These are phyloP conservation scores for Bretschneidera sinensis DNA, from an alignment of 345 rosid species.

Conservation along the genomic window DNA sequence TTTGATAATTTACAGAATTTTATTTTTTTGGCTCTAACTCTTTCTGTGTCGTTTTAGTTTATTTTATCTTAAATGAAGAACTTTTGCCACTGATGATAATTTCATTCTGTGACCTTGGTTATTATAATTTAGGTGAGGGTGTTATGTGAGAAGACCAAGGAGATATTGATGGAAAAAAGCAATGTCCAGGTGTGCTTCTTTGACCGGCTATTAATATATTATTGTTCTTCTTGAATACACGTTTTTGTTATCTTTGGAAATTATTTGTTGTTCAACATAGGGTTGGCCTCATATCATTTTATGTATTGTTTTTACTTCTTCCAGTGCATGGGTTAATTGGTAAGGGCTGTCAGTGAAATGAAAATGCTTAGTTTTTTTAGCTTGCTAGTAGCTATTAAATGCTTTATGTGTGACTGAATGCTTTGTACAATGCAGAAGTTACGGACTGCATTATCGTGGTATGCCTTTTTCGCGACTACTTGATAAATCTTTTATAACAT, in stretches of 20 bases:
- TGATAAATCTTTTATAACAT: not conserved
- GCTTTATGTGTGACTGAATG: too few relatives aligned
- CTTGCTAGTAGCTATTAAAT: too few relatives aligned
- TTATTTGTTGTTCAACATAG: not conserved
- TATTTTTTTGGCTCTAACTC: not conserved
- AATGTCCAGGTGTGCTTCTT: conserved; percentile 56
- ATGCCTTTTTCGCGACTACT: not conserved
- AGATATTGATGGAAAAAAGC: conserved; percentile 70
- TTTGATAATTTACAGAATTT: too few relatives aligned
- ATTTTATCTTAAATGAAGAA: too few relatives aligned
- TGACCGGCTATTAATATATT: not conserved
- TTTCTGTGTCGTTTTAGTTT: too few relatives aligned
- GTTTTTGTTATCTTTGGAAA: not conserved
- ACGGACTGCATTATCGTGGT: not conserved
- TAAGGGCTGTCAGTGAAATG: not conserved
- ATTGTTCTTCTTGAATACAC: not conserved
- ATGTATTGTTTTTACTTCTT: not conserved
- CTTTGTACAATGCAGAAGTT: not conserved
- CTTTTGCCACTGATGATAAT: not conserved
- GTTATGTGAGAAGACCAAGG: conserved; percentile 71
- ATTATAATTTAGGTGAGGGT: conserved; percentile 46
- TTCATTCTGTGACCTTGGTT: not conserved
- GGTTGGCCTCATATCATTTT: not conserved
- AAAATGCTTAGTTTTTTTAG: not conserved
- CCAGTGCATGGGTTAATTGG: not conserved